Evolutionary conservation across 2,329 filamentous ascomycete species (phyloP).

Genomic region (Pseudogymnoascus sp.): DNA sequence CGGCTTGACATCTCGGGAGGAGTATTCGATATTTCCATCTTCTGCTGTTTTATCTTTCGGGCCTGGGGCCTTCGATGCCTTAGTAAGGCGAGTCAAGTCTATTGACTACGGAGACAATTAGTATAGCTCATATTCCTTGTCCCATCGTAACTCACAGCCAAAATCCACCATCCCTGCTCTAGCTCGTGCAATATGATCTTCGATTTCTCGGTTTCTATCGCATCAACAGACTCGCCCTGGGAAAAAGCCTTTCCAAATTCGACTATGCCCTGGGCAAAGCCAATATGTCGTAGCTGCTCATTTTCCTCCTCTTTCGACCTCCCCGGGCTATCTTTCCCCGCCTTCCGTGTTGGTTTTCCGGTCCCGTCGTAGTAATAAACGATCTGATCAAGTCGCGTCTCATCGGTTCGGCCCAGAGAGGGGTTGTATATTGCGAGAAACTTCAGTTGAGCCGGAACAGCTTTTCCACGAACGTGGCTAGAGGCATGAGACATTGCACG

Average conservation of each 20-base stretch:
- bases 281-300: conserved; percentile 83
- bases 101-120: conserved; percentile 51
- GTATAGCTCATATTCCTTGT: conserved; percentile 13
- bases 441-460: conserved; percentile 68
- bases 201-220: conserved; percentile 84
- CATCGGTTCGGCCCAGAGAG: conserved; percentile 55
- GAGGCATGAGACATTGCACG: conserved; percentile 24
- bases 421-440: conserved; percentile 97
- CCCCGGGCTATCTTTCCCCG: conserved; percentile 19
- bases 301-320: conserved; percentile 60
- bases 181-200: conserved; percentile 80
- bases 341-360: conserved; percentile 24
- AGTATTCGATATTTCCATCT: conserved; percentile 59
- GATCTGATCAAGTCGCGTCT: conserved; percentile 66
- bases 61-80: conserved; percentile 28
- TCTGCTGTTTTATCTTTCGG: conserved; percentile 19
- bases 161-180: conserved; percentile 89
- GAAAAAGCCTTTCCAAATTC: conserved; percentile 88
- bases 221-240: conserved; percentile 65
- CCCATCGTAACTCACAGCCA: conserved; percentile 58
- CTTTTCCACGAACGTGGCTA: conserved; percentile 17
- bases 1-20: conserved; percentile 81
- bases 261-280: conserved; percentile 92
- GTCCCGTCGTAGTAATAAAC: conserved; percentile 63
- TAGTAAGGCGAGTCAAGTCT: conserved; percentile 59